phyloP scores from a whole-genome alignment of 768 basidiomycete genomes.

The Candolleomyces aberdarensis region DNA sequence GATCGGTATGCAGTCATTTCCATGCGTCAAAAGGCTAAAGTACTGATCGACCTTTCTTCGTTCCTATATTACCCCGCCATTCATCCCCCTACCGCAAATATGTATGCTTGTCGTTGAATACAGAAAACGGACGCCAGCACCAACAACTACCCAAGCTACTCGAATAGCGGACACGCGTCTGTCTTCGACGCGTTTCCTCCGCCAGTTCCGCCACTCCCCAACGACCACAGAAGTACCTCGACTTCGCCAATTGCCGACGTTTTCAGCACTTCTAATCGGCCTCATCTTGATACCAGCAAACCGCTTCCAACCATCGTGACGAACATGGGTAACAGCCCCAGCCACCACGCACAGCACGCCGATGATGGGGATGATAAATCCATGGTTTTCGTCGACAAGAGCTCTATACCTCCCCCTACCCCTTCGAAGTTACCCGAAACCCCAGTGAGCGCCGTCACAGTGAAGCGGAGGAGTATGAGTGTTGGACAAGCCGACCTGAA shows the following conservation, averaged over 20 bases:
- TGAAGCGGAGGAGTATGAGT: conserved; percentile 71
- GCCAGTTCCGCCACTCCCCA: conserved; percentile 52
- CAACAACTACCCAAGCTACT: conserved; percentile 27
- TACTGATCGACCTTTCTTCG: neutral
- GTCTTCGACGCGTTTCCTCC: conserved; percentile 45
- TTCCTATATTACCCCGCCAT: conserved; percentile 12
- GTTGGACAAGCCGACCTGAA: conserved; percentile 62
- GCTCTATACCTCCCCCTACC: conserved; percentile 35
- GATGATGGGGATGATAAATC: conserved; percentile 53
- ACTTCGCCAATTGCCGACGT: conserved; percentile 51
- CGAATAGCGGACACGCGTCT: conserved; percentile 28
- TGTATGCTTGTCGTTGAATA: conserved; percentile 1
- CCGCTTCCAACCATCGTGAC: conserved; percentile 61
- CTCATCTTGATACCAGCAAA: conserved; percentile 45
- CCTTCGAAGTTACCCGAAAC: conserved; percentile 25
- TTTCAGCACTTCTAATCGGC: conserved; percentile 30
- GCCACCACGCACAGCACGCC: conserved; percentile 26
- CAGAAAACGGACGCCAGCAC: conserved; percentile 55
- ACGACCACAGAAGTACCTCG: conserved; percentile 35
- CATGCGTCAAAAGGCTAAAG: neutral
- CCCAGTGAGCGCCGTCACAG: conserved; percentile 21
- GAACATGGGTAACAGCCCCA: conserved; percentile 10
- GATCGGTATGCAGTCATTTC: conserved; percentile 48
- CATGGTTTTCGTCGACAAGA: conserved; percentile 53
- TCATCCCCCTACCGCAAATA: conserved; percentile 8